Conservation (phyloP, 129 eudicot genomes). For the Daucus carota region DNA sequence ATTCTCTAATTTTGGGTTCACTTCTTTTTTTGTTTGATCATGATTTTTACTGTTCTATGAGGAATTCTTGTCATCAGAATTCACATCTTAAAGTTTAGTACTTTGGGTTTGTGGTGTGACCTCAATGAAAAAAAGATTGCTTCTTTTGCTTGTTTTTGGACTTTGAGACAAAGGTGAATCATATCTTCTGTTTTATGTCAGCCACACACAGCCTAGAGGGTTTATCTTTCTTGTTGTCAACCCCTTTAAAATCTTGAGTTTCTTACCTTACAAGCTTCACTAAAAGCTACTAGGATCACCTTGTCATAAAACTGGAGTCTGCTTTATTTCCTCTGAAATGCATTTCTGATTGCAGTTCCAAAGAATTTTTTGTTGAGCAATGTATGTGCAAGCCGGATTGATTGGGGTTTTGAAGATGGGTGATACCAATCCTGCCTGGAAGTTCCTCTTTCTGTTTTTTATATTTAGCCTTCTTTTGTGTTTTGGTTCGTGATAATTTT, state of each 20-base stretch:
- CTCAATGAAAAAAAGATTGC: constrained; percentile 1
- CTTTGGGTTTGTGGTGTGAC: constrained; percentile 8
- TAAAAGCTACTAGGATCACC: neutral
- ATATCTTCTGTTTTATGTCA: neutral
- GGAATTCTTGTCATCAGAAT: constrained; percentile 1
- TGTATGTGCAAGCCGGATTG: constrained; percentile 20
- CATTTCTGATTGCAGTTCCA: constrained; percentile 38
- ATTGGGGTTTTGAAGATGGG: constrained; percentile 24
- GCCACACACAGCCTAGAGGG: neutral
- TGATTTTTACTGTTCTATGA: neutral
- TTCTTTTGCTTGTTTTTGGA: neutral
- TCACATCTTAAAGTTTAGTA: neutral
- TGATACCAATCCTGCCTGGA: constrained; percentile 29
- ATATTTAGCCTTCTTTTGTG: constrained; percentile 28
- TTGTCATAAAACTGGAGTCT: constrained; percentile 7
- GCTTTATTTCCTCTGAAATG: constrained; percentile 21
- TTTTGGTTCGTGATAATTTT: constrained; percentile 23
- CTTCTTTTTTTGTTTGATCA: neutral
- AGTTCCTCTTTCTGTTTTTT: constrained; percentile 31
- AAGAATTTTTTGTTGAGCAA: constrained; percentile 21
- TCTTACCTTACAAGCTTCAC: neutral
- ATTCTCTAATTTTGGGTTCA: neutral
- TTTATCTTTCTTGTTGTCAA: constrained; percentile 23
- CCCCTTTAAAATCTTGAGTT: constrained; percentile 18
- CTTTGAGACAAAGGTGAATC: constrained; percentile 1